Evolutionary conservation across 768 basidiomycete genomes (phyloP).

Genomic region (Candolleomyces efflorescens): DNA sequence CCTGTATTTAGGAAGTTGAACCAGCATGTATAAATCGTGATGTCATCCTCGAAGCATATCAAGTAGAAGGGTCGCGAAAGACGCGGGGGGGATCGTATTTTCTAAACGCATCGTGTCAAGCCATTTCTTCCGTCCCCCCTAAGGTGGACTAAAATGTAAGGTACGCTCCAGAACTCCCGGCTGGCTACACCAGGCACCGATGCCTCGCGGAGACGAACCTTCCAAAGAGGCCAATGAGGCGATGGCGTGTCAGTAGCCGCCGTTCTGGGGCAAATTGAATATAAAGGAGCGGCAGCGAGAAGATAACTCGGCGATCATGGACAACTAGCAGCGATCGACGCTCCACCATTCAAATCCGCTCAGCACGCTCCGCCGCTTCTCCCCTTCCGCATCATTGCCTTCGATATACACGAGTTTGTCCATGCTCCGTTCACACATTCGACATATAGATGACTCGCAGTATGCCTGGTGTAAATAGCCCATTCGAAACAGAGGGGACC

Average conservation of each 20-base stretch:
- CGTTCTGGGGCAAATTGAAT: slow-evolving; percentile 3
- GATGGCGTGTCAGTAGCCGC: not conserved
- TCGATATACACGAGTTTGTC: too few relatives aligned
- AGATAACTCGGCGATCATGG: slow-evolving; percentile 1
- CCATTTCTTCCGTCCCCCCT: not conserved
- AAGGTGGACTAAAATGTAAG: slow-evolving; percentile 1
- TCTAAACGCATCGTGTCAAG: not conserved
- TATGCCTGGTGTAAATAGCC: not conserved
- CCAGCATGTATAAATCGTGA: not conserved
- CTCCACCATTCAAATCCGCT: not conserved
- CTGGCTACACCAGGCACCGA: not conserved
- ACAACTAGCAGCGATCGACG: not conserved
- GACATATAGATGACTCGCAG: not conserved
- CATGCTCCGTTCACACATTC: not conserved
- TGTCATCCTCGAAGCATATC: slow-evolving; percentile 1
- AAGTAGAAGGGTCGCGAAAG: not conserved
- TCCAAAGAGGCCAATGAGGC: slow-evolving; percentile 3
- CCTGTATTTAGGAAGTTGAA: slow-evolving; percentile 1
- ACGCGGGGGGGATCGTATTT: not conserved
- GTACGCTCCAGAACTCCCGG: not conserved
- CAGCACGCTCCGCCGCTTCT: not conserved
- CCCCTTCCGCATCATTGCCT: not conserved
- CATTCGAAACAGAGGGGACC: not conserved
- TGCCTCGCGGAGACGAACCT: not conserved
- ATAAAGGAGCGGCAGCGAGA: not conserved